phyloP scores from a whole-genome alignment of 371 early-diverging fungal species.

The Rhizopus arrhizus region DNA sequence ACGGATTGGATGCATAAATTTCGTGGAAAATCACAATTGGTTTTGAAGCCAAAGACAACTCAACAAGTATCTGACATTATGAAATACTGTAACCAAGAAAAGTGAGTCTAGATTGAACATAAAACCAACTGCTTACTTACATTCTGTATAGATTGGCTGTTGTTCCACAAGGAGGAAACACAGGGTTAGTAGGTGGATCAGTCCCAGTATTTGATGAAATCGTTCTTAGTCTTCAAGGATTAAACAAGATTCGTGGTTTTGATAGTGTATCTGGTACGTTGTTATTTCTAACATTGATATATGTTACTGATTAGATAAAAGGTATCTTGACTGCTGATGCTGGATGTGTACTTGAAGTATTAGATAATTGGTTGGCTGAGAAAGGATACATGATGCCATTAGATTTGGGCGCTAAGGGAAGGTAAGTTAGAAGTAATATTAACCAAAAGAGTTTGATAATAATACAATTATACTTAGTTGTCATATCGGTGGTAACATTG shows the following conservation, averaged over 20 bases:
- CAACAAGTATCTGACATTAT: constrained; percentile 85
- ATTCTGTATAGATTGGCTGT: constrained; percentile 70
- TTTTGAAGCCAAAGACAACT: constrained; percentile 85
- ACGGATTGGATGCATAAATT: constrained; percentile 94
- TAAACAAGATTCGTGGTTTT: constrained; percentile 83
- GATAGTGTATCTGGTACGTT: constrained; percentile 79
- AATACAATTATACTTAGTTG: constrained; percentile 47
- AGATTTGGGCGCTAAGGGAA: constrained; percentile 93
- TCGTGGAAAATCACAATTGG: constrained; percentile 79
- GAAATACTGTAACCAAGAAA: constrained; percentile 84
- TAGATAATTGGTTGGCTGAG: constrained; percentile 87
- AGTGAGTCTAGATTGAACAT: constrained; percentile 29
- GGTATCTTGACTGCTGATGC: constrained; percentile 88
- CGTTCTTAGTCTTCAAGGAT: constrained; percentile 72
- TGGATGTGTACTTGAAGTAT: constrained; percentile 88
- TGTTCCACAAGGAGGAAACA: constrained; percentile 98
- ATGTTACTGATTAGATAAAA: constrained; percentile 15
- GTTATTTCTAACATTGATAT: not conserved
- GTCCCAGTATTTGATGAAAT: constrained; percentile 96
- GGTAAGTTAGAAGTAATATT: constrained; percentile 22
- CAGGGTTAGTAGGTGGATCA: constrained; percentile 89
- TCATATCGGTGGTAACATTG: constrained; percentile 97
- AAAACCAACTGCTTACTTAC: not conserved
- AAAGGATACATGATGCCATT: constrained; percentile 91
- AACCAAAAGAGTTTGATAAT: too few relatives aligned